These are phyloP conservation scores for Cryphonectria parasitica DNA, from an alignment of 2,329 filamentous ascomycete genomes.

Conservation along the genomic window DNA sequence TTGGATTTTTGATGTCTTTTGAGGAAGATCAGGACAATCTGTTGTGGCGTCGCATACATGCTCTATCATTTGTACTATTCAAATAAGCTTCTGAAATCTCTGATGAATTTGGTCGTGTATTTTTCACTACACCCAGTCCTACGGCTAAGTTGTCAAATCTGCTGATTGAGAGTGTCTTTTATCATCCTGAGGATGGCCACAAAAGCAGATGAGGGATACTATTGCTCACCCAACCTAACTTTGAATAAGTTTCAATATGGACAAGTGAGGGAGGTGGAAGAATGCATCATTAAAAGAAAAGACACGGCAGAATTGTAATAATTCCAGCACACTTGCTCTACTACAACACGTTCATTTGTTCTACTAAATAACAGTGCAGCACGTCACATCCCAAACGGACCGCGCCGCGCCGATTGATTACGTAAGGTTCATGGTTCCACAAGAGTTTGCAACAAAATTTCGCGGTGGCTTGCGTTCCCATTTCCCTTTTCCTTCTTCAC, in stretches of 20 bases:
- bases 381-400: neutral
- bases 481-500: constrained; percentile 35
- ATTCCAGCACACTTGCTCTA: neutral
- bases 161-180: neutral
- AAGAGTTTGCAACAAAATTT: constrained; percentile 29
- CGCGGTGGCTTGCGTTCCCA: neutral
- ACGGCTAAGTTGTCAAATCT: too few species aligned
- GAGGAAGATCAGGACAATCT: neutral
- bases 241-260: too few species aligned
- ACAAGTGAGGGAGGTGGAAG: neutral
- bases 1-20: too few species aligned
- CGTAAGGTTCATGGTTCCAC: constrained; percentile 21
- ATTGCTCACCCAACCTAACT: too few species aligned
- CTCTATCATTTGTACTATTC: neutral
- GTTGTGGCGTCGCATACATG: neutral
- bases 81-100: neutral
- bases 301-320: neutral
- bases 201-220: neutral
- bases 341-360: neutral
- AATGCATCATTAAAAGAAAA: neutral
- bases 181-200: too few species aligned
- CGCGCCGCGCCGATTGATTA: constrained; percentile 17
- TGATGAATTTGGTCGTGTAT: neutral
- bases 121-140: too few species aligned
- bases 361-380: neutral